Evolutionary conservation across 208 protist species (phyloP).

Genomic region (Trypanosoma avium): DNA sequence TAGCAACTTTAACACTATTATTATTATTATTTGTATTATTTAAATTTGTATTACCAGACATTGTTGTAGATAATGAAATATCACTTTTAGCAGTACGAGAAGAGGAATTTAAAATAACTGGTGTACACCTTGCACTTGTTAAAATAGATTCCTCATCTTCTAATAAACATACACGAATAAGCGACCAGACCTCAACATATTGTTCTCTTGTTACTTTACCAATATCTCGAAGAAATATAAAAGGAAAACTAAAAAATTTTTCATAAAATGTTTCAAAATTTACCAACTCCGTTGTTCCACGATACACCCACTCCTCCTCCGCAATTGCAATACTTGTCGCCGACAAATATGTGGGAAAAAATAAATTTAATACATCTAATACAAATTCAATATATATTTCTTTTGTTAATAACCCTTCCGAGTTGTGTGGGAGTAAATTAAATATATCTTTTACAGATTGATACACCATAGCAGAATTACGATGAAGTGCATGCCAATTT

Average conservation of each 20-base stretch:
- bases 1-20: neutral
- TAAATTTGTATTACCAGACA: too few relatives aligned
- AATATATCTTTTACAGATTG: slow-evolving; percentile 77
- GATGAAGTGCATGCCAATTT: slow-evolving; percentile 55
- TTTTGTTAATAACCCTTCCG: slow-evolving; percentile 57
- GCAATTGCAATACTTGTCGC: slow-evolving; percentile 66
- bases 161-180: slow-evolving; percentile 74
- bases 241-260: slow-evolving; percentile 78
- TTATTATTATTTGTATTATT: slow-evolving; percentile 3
- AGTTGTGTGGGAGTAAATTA: slow-evolving; percentile 53
- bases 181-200: slow-evolving; percentile 77
- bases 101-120: neutral
- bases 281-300: slow-evolving; percentile 73
- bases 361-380: slow-evolving; percentile 72
- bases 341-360: slow-evolving; percentile 67
- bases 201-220: slow-evolving; percentile 46
- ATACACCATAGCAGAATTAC: slow-evolving; percentile 33
- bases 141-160: slow-evolving; percentile 22
- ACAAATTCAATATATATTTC: slow-evolving; percentile 71
- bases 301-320: slow-evolving; percentile 86
- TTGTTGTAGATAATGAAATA: too few relatives aligned
- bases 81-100: too few relatives aligned
- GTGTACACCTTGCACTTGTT: neutral
- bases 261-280: slow-evolving; percentile 77
- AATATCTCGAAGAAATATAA: slow-evolving; percentile 77